Evolutionary conservation across 768 basidiomycete genomes (phyloP), one percentile per base, ranked within the genome.

Genomic region (Leccinum variicolor): DNA sequence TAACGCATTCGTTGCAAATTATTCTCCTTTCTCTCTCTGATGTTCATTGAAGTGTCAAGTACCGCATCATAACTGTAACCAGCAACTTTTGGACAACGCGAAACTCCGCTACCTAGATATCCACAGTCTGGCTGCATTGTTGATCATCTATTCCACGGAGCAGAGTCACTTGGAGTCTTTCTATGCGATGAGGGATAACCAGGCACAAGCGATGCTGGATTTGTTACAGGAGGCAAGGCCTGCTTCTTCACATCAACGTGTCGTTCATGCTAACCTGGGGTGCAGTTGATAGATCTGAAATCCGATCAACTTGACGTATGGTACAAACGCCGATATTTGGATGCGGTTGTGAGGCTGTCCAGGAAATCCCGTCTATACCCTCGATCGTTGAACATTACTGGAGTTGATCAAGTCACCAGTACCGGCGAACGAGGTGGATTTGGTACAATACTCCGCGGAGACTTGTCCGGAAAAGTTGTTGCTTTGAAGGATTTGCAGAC

Each of bases 371-470:
- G 66, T 34, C 55, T 63, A 14, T 69, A 70, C 29, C 74, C 73
- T 21, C 59, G 13, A 55, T 62, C 62, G n/a, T 56, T 74, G 29
- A 60, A 58, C 23, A 66, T 72, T 46, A 53, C 34, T 1, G 62
- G 60, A 6, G 64, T 62, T 6, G 61, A 63, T 6, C 50, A 62
- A 33, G 46, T 59, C 6, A 19, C 25, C 21, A 41, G 47, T 17
- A 65, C 68, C 2, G 49, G 57, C 6, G 59, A 64, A 10, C 58
- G 58, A 29, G 74, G 74, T 34, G 69, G 68, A 3, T 77, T 70
- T 56, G 74, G 74, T 36, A 64, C 69, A 49, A 69, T 74, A 52
- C 73, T 64, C 51, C 64, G 66, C 28, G 73, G 73, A 14, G 54
- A 43, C 26, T 58, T 68, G 21, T 65, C 55, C 3, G 69, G 62